phyloP scores from a whole-genome alignment of 1,284 basidiomycete species.

The Sanghuangporus sanghuang region DNA sequence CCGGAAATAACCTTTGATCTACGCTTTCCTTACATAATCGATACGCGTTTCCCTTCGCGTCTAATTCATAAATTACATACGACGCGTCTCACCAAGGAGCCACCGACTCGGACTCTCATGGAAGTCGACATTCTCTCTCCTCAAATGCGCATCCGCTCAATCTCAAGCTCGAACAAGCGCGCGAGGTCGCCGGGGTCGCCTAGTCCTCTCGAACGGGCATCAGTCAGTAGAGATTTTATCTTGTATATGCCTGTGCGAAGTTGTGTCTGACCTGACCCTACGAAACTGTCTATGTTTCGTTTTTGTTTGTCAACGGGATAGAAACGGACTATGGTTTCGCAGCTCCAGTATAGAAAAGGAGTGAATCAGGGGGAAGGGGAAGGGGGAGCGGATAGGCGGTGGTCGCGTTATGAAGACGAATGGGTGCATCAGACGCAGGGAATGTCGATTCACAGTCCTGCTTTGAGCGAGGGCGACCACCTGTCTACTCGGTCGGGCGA shows the following conservation, averaged over 20 bases:
- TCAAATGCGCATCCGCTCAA: conserved; percentile 31
- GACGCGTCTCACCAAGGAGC: conserved; percentile 15
- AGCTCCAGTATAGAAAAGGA: conserved; percentile 1
- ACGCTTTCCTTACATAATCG: neutral
- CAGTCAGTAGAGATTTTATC: neutral
- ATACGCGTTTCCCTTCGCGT: neutral
- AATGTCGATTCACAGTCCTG: conserved; percentile 11
- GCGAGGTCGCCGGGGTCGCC: conserved; percentile 46
- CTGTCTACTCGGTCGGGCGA: neutral
- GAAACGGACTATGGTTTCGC: conserved; percentile 5
- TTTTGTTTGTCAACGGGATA: conserved; percentile 13
- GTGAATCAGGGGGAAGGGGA: neutral
- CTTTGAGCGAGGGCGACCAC: neutral
- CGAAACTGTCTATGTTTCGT: neutral
- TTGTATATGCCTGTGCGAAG: neutral
- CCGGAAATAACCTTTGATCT: neutral
- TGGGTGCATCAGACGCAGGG: conserved; percentile 14
- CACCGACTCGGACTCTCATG: conserved; percentile 27
- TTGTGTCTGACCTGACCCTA: neutral
- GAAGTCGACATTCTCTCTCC: conserved; percentile 48
- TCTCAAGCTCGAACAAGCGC: conserved; percentile 36
- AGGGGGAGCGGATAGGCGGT: neutral
- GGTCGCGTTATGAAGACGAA: conserved; percentile 6
- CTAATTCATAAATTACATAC: conserved; percentile 17
- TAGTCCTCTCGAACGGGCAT: conserved; percentile 21